Base-by-base conservation (phyloP, 2,329 filamentous ascomycete species). In the Ophiognomonia clavigignenti-juglandacearum region DNA sequence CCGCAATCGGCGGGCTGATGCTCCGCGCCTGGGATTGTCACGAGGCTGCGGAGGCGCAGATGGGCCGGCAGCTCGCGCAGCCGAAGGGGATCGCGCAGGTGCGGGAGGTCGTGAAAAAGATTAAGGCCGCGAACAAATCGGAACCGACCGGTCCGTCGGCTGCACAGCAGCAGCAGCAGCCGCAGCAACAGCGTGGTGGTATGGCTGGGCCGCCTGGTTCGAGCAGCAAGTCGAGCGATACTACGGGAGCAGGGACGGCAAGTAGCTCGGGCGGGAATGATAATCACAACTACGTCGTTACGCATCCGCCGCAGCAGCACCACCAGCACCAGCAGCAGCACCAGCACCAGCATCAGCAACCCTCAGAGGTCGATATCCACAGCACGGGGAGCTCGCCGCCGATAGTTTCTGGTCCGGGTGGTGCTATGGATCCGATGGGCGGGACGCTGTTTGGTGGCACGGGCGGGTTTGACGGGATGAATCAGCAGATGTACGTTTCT, bases 11-110 rank as follows among this genome's bases (percentile, higher is more conserved):
- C 1, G 67, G 68, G 18, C 69, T 78, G 16, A 77, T 85, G 34
- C 63, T 85, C 48, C 82, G 80, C 56, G 80, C 80, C 0, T 85
- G 82, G 82, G 73, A 77, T 36, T 76, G 75, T 3, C 73, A 75
- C 45, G 74, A 75, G 54, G 65, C 70, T 2, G 72, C 73, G 11
- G 69, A 74, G 53, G 53, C 64, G 4, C 66, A 68, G 42, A 61
- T 66, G 6, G 77, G 77, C 1, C 69, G 67, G 24, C 60, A 66
- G 2, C 50, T 72, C 3, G 56, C 63, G 14, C 64, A 66, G 11
- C 77, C 77, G 3, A 62, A 59, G 37, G 73, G 79, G 51, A 73
- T 81, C 45, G 63, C 60, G 3, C 53, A 69, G 36, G 64, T 81
- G 54, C 64, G 69, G n/a, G 71, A 74, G 43, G 66, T 69, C 14